These are phyloP conservation scores for Trichoderma brevicompactum DNA, from an alignment of 2,329 filamentous ascomycete genomes.

Conservation along the genomic window DNA sequence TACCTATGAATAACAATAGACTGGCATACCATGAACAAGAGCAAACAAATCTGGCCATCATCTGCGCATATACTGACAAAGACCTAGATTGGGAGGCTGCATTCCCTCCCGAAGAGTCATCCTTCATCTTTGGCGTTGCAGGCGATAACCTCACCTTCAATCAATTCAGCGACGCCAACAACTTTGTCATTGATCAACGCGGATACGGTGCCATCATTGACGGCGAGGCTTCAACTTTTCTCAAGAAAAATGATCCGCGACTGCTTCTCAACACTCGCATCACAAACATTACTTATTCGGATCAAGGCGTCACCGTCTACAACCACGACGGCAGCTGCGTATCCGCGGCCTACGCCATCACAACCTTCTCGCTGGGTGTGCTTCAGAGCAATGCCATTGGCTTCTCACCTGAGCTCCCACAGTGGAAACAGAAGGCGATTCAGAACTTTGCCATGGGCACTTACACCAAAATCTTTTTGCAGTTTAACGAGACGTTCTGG, in stretches of 20 bases:
- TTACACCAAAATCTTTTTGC: slow-evolving; percentile 74
- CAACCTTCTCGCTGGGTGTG: slow-evolving; percentile 70
- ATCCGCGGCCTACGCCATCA: slow-evolving; percentile 64
- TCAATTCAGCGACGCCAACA: slow-evolving; percentile 64
- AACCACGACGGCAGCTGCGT: slow-evolving; percentile 61
- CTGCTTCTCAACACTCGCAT: slow-evolving; percentile 63
- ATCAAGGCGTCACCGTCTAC: slow-evolving; percentile 56
- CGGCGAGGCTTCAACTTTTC: slow-evolving; percentile 61
- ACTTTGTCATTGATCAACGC: slow-evolving; percentile 63
- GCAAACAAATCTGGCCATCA: no score
- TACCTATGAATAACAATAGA: neutral
- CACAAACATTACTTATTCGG: slow-evolving; percentile 56
- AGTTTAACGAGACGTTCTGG: slow-evolving; percentile 72
- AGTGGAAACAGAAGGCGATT: slow-evolving; percentile 68
- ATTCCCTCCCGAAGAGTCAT: slow-evolving; percentile 59
- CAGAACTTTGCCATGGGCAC: slow-evolving; percentile 70
- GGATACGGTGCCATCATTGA: slow-evolving; percentile 64
- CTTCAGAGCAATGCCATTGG: slow-evolving; percentile 63
- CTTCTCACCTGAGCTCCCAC: slow-evolving; percentile 63
- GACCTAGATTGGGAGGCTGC: slow-evolving; percentile 59
- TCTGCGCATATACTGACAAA: neutral
- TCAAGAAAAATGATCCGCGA: slow-evolving; percentile 58
- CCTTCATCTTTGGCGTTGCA: slow-evolving; percentile 58
- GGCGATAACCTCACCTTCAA: slow-evolving; percentile 65
- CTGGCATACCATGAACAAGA: neutral